Evolutionary conservation across 768 basidiomycete species (phyloP), one percentile per base, ranked within the genome.

Genomic region (Phanerochaete sordida): DNA sequence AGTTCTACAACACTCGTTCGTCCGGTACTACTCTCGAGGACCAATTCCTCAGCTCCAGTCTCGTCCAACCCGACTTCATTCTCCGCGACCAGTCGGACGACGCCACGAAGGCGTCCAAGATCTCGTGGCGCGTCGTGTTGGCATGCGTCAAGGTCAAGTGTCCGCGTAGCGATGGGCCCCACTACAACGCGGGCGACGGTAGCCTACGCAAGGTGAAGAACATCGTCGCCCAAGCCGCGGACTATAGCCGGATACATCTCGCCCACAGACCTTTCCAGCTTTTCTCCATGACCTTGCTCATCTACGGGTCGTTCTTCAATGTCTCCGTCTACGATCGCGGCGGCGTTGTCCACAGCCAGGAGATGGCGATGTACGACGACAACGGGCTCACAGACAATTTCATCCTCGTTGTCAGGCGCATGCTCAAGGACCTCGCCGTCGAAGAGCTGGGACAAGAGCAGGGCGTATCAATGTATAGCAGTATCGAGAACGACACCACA

Each of bases 241-340:
- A 48, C 47, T 48, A 48, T 23, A 28, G 7, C 11, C 47, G 24
- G 11, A 9, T 48, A 24, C 65, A 68, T 58, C 50, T 72, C 56
- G 69, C 69, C 26, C 58, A 61, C 19, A 65, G 67, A 11, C 72
- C 73, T 1, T 73, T 73, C 62, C 65, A 66, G 52, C 64, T 73
- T 30, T 73, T 71, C 62, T 69, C 67, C 6, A 59, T 72, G 31
- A 67, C 65, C 33, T 39, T 73, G 12, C 63, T 74, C 19, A 70
- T 74, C 52, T 72, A 65, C 50, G 72, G 73, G 7, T 57, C 57
- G 11, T 28, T 65, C 16, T 74, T 74, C 56, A 68, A 63, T 30
- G 71, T 74, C 43, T 70, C 61, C 16, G 70, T 73, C 43, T 73
- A 70, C 54, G 73, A 74, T 53, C 70, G 70, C 45, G 68, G 58